These are phyloP conservation scores for Odontarrhena argentea DNA, from an alignment of 345 rosid genomes.

Conservation along the genomic window DNA sequence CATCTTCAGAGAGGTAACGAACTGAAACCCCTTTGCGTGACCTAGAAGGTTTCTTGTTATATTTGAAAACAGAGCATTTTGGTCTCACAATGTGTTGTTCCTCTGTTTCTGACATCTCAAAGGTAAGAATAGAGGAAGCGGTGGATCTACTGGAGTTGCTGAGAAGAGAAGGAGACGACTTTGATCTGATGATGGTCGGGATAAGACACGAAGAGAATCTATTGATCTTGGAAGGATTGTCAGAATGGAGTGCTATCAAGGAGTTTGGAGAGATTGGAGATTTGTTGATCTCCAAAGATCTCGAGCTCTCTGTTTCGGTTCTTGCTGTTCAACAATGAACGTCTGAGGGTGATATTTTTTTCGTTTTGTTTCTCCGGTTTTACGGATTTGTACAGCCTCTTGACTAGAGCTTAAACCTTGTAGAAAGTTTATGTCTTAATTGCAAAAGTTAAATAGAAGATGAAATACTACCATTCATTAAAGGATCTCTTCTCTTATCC, in stretches of 20 bases:
- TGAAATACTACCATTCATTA: neutral
- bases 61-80: neutral
- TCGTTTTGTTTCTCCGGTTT: neutral
- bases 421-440: conserved; percentile 15
- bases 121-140: conserved; percentile 38
- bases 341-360: neutral
- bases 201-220: conserved; percentile 45
- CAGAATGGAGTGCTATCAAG: conserved; percentile 46
- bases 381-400: conserved; percentile 23
- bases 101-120: conserved; percentile 15
- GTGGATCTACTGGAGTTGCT: conserved; percentile 31
- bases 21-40: neutral
- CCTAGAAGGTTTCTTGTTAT: neutral
- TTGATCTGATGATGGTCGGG: conserved; percentile 51
- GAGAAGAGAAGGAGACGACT: conserved; percentile 31
- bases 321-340: conserved; percentile 47
- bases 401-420: conserved; percentile 12
- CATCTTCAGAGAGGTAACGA: conserved; percentile 32
- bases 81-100: neutral
- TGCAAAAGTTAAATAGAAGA: neutral
- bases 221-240: conserved; percentile 37
- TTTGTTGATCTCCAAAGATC: conserved; percentile 44
- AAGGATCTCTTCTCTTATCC: neutral
- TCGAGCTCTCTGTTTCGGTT: conserved; percentile 43
- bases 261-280: conserved; percentile 52